Evolutionary conservation across 495 filamentous ascomycete genomes (phyloP), one percentile per base, ranked within the genome.

Genomic region (Podospora sp.): DNA sequence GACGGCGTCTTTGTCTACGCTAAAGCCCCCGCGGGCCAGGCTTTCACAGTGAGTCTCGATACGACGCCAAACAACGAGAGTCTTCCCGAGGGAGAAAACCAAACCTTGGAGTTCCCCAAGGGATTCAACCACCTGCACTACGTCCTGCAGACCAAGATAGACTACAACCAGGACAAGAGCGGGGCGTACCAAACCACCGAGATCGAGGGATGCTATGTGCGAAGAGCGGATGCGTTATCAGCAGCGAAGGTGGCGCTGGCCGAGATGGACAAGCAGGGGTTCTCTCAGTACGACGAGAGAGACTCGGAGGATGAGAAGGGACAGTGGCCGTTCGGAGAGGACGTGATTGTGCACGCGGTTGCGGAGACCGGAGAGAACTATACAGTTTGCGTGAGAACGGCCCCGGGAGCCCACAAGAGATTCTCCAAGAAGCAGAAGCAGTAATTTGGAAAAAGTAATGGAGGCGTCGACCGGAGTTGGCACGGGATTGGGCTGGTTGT

Each of bases 261-360:
- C 11, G 57, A 46, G 7, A 59, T 68, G 8, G 72, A 73, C 7
- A 70, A 67, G 27, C 70, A 68, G 7, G 72, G 74, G 51, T 83
- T 74, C 62, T 76, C 70, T 1, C 76, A 83, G 71, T 81, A 79
- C 36, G 80, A 83, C 29, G 76, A 78, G 62, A 66, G 75, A 24
- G 73, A 70, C 18, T 40, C 63, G 8, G 65, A 68, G 14, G 65
- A 63, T 6, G 60, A 57, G 35, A 22, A 60, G 61, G 53, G 46
- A 1, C 46, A 49, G 35, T 83, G 80, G 81, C 81, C 80, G 33
- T 83, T 79, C 71, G 80, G 81, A 9, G 79, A 82, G 8, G 78
- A 83, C 8, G 76, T 79, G 5, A 55, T 79, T 0, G 78, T 81
- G 21, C 80, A 79, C 55, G 81, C 81, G 7, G 77, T 83, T 12